These are phyloP conservation scores for Vicia sativa DNA, from an alignment of 306 rosid species.

Conservation along the genomic window DNA sequence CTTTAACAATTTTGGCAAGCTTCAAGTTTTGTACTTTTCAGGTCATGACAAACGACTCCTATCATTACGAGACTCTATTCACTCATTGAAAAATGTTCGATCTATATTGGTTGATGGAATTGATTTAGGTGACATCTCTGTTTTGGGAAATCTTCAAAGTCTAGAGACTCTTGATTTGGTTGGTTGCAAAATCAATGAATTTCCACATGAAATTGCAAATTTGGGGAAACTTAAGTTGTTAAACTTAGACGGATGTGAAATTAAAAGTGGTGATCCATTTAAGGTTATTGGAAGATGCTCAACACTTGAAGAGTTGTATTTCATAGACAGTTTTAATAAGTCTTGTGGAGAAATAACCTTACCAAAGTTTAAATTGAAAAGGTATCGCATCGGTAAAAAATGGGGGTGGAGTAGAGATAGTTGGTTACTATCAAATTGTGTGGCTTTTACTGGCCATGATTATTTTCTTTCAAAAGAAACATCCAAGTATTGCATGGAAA, in stretches of 20 bases:
- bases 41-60: neutral
- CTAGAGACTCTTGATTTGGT: constrained; percentile 30
- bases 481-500: neutral
- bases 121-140: neutral
- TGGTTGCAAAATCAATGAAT: rapidly evolving
- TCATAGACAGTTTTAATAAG: neutral
- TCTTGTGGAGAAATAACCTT: neutral
- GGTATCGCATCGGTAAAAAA: neutral
- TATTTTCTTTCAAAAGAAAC: neutral
- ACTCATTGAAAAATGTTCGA: neutral
- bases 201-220: neutral
- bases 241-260: neutral
- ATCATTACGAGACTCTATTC: neutral
- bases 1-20: neutral
- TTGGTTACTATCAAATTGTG: neutral
- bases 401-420: too few relatives aligned
- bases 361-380: neutral
- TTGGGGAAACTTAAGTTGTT: neutral
- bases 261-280: neutral
- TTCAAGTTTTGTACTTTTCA: neutral
- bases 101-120: neutral
- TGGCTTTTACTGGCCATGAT: neutral
- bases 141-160: neutral
- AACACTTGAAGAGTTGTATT: constrained; percentile 29
- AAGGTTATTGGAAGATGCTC: constrained; percentile 22